A percentile compares a stretch with the other conserved stretches of the same genome.
These are phyloP conservation scores for Suillus placidus DNA, from an alignment of 768 basidiomycete genomes.

Conservation along the genomic window DNA sequence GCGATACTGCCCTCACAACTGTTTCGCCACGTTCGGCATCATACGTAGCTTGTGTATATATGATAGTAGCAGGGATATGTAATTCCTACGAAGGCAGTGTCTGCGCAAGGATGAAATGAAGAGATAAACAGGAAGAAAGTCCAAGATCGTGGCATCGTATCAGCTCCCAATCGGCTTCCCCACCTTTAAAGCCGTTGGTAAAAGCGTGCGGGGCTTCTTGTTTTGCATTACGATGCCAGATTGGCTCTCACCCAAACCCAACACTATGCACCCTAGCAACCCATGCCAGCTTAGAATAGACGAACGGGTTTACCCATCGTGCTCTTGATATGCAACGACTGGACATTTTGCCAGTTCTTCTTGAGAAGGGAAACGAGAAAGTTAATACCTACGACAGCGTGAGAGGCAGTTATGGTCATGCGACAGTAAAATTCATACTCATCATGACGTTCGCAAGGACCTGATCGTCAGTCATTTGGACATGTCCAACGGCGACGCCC, in stretches of 20 bases:
- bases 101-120: background rate
- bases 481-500: constrained; percentile 97
- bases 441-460: constrained; percentile 98
- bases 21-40: background rate
- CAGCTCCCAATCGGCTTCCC: constrained; percentile 92
- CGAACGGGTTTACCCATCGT: constrained; percentile 99
- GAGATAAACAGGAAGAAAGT: constrained; percentile 23
- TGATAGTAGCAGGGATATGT: constrained; percentile 20
- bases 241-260: constrained; percentile 22
- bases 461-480: constrained; percentile 97
- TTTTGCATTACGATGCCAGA: constrained; percentile 72
- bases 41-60: constrained; percentile 9
- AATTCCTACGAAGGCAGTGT: constrained; percentile 15
- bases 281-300: constrained; percentile 65
- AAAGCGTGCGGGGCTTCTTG: constrained; percentile 99
- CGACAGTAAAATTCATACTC: constrained; percentile 50
- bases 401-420: background rate
- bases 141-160: constrained; percentile 42
- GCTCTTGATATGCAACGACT: constrained; percentile 97
- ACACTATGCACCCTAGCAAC: constrained; percentile 6
- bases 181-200: constrained; percentile 80
- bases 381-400: constrained; percentile 80
- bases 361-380: constrained; percentile 99
- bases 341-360: constrained; percentile 99
- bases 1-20: constrained; percentile 3